These are phyloP conservation scores for Phytophthora lateralis DNA, from an alignment of 352 stramenopile genomes.

Conservation along the genomic window DNA sequence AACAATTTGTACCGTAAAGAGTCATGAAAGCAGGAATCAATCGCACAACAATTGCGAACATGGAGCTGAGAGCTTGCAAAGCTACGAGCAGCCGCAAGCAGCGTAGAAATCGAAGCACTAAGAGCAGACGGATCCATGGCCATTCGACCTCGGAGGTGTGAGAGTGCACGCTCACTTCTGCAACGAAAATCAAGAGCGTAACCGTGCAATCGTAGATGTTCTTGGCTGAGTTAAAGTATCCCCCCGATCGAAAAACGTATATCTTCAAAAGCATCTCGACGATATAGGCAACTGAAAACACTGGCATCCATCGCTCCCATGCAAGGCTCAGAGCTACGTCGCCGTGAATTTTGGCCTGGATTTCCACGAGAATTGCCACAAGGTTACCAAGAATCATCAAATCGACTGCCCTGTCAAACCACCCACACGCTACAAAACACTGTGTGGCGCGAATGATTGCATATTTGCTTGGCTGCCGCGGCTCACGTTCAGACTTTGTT, in stretches of 20 bases:
- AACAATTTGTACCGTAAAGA: constrained; percentile 42
- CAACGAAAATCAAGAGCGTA: constrained; percentile 58
- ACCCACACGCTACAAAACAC: constrained; percentile 30
- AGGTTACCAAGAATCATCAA: constrained; percentile 52
- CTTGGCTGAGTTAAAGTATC: constrained; percentile 67
- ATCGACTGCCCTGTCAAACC: constrained; percentile 47
- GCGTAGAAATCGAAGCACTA: constrained; percentile 63
- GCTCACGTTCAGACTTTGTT: constrained; percentile 4
- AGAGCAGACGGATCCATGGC: constrained; percentile 59
- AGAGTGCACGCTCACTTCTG: constrained; percentile 58
- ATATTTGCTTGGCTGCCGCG: constrained; percentile 21
- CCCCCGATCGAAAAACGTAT: constrained; percentile 49
- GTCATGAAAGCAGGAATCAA: constrained; percentile 62
- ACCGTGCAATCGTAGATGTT: constrained; percentile 89
- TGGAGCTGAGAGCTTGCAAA: constrained; percentile 49
- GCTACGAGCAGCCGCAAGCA: constrained; percentile 58
- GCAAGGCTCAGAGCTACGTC: constrained; percentile 26
- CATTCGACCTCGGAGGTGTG: constrained; percentile 48
- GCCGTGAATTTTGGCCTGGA: constrained; percentile 50
- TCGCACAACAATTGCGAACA: constrained; percentile 59
- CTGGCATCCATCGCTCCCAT: constrained; percentile 63
- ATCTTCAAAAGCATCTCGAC: constrained; percentile 88
- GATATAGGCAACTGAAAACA: constrained; percentile 75
- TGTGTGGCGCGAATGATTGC: constrained; percentile 32
- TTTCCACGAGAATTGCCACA: constrained; percentile 54